phyloP scores from a whole-genome alignment of 2,329 filamentous ascomycete genomes.

The Monascus ruber region DNA sequence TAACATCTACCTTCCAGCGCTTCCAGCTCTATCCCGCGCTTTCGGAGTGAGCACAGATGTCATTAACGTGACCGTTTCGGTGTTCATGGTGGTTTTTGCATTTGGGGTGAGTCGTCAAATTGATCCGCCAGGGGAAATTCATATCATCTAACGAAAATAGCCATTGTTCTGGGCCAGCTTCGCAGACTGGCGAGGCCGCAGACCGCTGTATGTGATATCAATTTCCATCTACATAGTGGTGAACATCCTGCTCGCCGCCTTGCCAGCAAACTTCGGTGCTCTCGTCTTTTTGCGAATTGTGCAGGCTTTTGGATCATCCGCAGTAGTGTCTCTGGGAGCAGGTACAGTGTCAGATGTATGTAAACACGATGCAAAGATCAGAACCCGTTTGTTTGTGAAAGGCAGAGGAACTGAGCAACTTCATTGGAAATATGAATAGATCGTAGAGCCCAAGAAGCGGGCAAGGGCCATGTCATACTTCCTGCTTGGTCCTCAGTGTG shows the following conservation, averaged over 20 bases:
- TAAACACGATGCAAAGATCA: too few relatives aligned
- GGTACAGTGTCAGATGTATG: constrained; percentile 31
- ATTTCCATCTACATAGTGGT: constrained; percentile 29
- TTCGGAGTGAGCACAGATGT: constrained; percentile 25
- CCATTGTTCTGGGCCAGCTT: constrained; percentile 33
- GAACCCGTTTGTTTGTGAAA: not conserved
- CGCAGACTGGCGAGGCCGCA: constrained; percentile 30
- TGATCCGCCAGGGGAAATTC: too few relatives aligned
- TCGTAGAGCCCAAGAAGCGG: constrained; percentile 28
- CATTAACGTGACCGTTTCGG: constrained; percentile 35
- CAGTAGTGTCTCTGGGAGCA: constrained; percentile 33
- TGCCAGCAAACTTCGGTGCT: constrained; percentile 28
- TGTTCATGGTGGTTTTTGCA: constrained; percentile 36
- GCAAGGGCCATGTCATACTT: constrained; percentile 33
- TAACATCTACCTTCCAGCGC: constrained; percentile 34
- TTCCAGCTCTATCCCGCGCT: constrained; percentile 27
- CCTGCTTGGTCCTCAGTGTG: constrained; percentile 34
- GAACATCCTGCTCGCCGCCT: constrained; percentile 28
- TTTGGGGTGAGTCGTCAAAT: constrained; percentile 17
- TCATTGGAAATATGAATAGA: constrained; percentile 2
- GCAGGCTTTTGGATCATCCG: constrained; percentile 34
- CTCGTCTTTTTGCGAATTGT: constrained; percentile 32
- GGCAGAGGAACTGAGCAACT: not conserved
- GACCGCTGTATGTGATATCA: constrained; percentile 31
- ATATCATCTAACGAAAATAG: constrained; percentile 3